Base-by-base conservation (phyloP, 192 early-diverging fungal genomes). In the Chytriomyces sp. region DNA sequence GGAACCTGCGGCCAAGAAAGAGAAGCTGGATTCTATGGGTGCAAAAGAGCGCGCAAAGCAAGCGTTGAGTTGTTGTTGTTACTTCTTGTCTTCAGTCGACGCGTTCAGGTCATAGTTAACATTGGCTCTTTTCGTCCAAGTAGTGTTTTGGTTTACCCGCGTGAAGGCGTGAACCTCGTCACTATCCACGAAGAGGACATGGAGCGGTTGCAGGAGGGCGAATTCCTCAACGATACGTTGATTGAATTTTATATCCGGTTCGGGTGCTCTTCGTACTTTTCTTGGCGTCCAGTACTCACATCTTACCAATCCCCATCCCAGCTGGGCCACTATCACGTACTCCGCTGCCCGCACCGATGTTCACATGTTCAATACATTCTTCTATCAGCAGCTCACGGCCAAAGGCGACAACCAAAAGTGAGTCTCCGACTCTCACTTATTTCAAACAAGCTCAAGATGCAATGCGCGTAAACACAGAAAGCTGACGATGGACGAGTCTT, bases 191-290 rank as follows among this genome's bases (percentile, higher is more conserved):
- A 79, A 4, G 80, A 89, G 3, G 94, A 96, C 72, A 76, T 86
- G 10, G 64, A 70, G 30, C 81, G 93, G 31, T 76, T 95, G 62
- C 72, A 86, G 38, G 77, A 81, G 30, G 89, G 85, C 33, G 88
- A 93, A 77, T 96, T 92, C 76, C 81, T 96, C 49, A 96, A 96
- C 80, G 94, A 96, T 80, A 91, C 88, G 1, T 81, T 94, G 38
- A 91, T 96, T 64, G 94, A 96, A 68, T 93, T 94, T 75, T 93
- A 91, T 53, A 75, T 94, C 58, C 90, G 86, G 81, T 92, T 77
- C 14, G 53, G 54, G 0, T 33, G n/a, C n/a, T 67, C 25, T 30
- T 40, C 31, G 30, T 70, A 26, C 56, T 30, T 28, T 32, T 4
- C 2, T 19, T 28, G 14, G 28, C 8, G 59, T 1, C 8, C 38